phyloP scores from a whole-genome alignment of 2,329 filamentous ascomycete species.

The Penicillium sp. region DNA sequence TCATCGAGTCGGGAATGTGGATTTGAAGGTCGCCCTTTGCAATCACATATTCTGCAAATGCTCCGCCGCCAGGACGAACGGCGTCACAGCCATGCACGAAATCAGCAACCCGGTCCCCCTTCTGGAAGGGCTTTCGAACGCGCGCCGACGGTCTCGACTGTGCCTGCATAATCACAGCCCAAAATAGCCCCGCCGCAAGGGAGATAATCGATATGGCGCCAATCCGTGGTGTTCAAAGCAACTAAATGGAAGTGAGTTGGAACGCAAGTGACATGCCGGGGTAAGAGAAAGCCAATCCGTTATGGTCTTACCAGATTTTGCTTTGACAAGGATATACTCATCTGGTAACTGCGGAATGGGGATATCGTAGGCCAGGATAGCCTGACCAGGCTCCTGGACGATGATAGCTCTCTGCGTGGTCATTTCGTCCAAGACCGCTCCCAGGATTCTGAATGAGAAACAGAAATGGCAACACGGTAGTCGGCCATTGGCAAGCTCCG shows the following conservation, averaged over 20 bases:
- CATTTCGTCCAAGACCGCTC: constrained; percentile 3
- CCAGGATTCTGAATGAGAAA: constrained; percentile 1
- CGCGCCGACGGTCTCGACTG: constrained; percentile 35
- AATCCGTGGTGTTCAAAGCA: constrained; percentile 49
- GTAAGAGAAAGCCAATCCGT: neutral
- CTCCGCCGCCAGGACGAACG: constrained; percentile 47
- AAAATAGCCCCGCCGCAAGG: constrained; percentile 38
- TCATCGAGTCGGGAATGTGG: constrained; percentile 47
- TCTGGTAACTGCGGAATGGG: constrained; percentile 44
- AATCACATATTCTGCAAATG: constrained; percentile 53
- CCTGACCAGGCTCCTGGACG: constrained; percentile 13
- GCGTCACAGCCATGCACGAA: constrained; percentile 47
- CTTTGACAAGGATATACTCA: constrained; percentile 53
- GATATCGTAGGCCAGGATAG: constrained; percentile 5
- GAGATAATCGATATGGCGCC: constrained; percentile 37
- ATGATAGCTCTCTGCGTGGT: constrained; percentile 16
- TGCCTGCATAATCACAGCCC: constrained; percentile 53
- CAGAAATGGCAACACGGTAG: no score
- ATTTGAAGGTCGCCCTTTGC: constrained; percentile 51
- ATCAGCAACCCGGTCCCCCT: constrained; percentile 53
- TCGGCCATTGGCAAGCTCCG: no score
- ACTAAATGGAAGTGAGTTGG: constrained; percentile 51
- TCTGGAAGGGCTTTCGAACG: constrained; percentile 40
- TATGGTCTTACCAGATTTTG: constrained; percentile 25
- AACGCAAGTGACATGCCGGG: constrained; percentile 14